Conservation (phyloP, 805 yeast genomes). For the Torulaspora franciscae region DNA sequence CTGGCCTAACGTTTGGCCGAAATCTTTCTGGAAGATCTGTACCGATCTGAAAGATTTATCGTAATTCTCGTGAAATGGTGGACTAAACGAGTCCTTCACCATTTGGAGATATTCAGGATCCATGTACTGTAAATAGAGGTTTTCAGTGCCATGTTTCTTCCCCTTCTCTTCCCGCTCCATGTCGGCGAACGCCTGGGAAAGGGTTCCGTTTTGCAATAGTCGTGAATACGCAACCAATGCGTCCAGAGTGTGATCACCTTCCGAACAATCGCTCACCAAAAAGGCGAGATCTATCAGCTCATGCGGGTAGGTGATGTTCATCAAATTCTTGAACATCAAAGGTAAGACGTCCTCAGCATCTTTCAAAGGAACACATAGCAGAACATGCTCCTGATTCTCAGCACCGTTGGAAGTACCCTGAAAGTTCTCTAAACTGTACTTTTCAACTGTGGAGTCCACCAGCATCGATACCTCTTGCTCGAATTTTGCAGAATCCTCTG, state of each 20-base stretch:
- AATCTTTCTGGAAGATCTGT: conserved; percentile 75
- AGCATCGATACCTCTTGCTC: conserved; percentile 38
- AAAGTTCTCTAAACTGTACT: conserved; percentile 56
- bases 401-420: conserved; percentile 50
- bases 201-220: conserved; percentile 66
- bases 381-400: conserved; percentile 53
- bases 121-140: conserved; percentile 67
- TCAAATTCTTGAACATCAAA: conserved; percentile 75
- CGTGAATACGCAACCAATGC: conserved; percentile 59
- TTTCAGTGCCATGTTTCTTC: conserved; percentile 49
- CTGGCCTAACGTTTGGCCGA: conserved; percentile 80
- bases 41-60: conserved; percentile 69
- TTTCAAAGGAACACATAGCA: conserved; percentile 70
- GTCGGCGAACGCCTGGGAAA: conserved; percentile 40
- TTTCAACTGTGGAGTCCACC: conserved; percentile 48
- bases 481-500: conserved; percentile 29
- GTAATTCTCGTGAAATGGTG: conserved; percentile 62
- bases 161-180: conserved; percentile 37
- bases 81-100: conserved; percentile 54
- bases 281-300: conserved; percentile 73
- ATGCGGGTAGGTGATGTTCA: conserved; percentile 84
- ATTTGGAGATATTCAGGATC: conserved; percentile 54
- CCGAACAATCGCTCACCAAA: conserved; percentile 73
- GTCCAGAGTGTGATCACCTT: conserved; percentile 59
- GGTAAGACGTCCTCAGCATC: conserved; percentile 76